Base-by-base conservation (phyloP, 345 rosid species). In the Sisymbrium irio region DNA sequence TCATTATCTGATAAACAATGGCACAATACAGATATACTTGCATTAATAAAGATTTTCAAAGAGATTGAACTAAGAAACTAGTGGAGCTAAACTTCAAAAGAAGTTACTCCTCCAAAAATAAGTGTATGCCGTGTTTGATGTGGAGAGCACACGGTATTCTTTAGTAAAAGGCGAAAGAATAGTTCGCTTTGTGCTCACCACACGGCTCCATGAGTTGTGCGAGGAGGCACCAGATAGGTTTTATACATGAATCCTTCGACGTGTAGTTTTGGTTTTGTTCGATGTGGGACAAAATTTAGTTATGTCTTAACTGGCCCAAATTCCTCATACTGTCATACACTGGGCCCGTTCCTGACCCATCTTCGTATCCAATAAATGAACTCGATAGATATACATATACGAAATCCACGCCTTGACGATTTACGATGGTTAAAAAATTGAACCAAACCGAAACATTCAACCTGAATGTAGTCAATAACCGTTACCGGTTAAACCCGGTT, bases 111-210 rank as follows among this genome's bases (percentile, higher is more conserved):
- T 17, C 53, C 53, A 18, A 47, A 47, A 47, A 18, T 47, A 47
- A 9, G 53, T 9, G 12, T 47, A 47, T 47, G 53, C 25, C 27
- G 27, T 47, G 27, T 47, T 44, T 14, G 5, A 45, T 5, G 46
- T 42, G 46, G 46, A 14, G 46, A 42, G 7, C 46, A 14, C 46
- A 42, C 46, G 58, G 65, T 76, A 69, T 62, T 76, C 70, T 76
- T 76, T 76, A 76, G 79, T 69, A 76, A 76, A 76, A 69, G 71
- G 75, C 65, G 79, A 76, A 69, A 76, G 62, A 74, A 75, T 75
- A 68, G 71, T 76, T 76, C 53, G 75, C 65, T 69, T 49, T 76
- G 75, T 53, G 41, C 66, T 69, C 53, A 46, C 53, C 53, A 46
- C 53, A 46, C 25, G 53, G 1, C 53, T 46, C 25, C 53, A 46